phyloP scores from a whole-genome alignment of 768 basidiomycete genomes.

The Pisolithus marmoratus region DNA sequence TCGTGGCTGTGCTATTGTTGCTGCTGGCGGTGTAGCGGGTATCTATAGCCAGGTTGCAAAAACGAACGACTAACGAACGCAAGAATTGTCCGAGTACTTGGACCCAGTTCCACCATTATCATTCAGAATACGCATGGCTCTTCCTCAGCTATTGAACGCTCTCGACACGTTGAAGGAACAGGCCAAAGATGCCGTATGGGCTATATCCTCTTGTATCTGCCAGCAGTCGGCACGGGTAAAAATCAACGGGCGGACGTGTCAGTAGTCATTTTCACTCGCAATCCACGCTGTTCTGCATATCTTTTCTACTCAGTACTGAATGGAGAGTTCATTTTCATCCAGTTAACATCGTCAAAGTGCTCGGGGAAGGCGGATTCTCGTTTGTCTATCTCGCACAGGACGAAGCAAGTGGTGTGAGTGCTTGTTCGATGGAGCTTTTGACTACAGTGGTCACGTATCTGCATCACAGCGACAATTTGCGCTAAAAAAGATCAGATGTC shows the following conservation, averaged over 20 bases:
- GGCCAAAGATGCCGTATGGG: conserved; percentile 78
- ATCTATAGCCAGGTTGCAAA: too few relatives aligned
- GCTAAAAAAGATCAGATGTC: conserved; percentile 94
- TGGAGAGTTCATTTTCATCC: background rate
- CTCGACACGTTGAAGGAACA: conserved; percentile 63
- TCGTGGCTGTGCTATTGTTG: conserved; percentile 3
- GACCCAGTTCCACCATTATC: background rate
- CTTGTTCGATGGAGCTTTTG: background rate
- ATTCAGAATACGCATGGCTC: conserved; percentile 19
- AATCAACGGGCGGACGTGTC: conserved; percentile 93
- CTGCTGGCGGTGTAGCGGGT: too few relatives aligned
- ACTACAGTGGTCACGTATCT: background rate
- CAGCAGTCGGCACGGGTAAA: conserved; percentile 83
- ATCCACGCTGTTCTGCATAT: conserved; percentile 2
- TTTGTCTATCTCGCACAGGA: conserved; percentile 89
- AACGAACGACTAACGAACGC: too few relatives aligned
- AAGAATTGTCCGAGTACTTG: background rate
- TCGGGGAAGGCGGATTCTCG: conserved; percentile 95
- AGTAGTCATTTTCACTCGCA: conserved; percentile 27
- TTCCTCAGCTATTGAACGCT: conserved; percentile 31
- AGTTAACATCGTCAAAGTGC: conserved; percentile 88
- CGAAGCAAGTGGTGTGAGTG: conserved; percentile 72
- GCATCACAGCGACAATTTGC: conserved; percentile 76
- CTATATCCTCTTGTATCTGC: conserved; percentile 75
- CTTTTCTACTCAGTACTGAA: background rate